Evolutionary conservation across 805 yeast species (phyloP).

Genomic region (Scheffersomyces stipitis): DNA sequence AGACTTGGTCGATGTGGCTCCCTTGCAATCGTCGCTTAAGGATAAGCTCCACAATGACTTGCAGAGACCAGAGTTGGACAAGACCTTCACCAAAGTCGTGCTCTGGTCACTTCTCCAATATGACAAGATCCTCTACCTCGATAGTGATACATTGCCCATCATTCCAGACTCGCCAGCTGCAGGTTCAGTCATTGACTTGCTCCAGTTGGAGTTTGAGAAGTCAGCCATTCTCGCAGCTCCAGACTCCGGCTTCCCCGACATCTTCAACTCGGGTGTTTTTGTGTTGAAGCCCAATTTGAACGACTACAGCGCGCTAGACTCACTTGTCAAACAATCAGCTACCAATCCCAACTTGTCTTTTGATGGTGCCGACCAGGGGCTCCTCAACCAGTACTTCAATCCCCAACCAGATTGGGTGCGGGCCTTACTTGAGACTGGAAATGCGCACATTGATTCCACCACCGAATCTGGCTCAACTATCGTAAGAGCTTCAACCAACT

Average conservation of each 20-base stretch:
- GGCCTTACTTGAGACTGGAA: constrained; percentile 8
- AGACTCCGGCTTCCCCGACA: constrained; percentile 91
- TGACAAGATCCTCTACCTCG: constrained; percentile 57
- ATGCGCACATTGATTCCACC: neutral
- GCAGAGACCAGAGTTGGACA: constrained; percentile 51
- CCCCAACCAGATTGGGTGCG: constrained; percentile 41
- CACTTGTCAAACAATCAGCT: constrained; percentile 18
- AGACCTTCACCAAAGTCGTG: constrained; percentile 56
- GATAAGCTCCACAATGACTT: constrained; percentile 33
- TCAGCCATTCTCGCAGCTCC: constrained; percentile 56
- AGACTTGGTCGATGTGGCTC: constrained; percentile 27
- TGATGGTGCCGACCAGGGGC: constrained; percentile 94
- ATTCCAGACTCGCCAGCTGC: constrained; percentile 17
- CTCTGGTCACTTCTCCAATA: constrained; percentile 50
- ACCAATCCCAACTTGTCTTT: constrained; percentile 37
- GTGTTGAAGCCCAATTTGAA: constrained; percentile 51
- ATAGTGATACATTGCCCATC: constrained; percentile 60
- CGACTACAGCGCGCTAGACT: constrained; percentile 42
- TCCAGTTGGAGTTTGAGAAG: constrained; percentile 21
- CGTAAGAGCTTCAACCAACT: constrained; percentile 27
- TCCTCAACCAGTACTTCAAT: constrained; percentile 73
- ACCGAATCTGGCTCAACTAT: constrained; percentile 1
- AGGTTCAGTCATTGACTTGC: constrained; percentile 28
- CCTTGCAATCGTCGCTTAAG: constrained; percentile 22
- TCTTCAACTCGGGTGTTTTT: constrained; percentile 80